Evolutionary conservation across 345 rosid species (phyloP).

Genomic region (Rhizophora mangle): DNA sequence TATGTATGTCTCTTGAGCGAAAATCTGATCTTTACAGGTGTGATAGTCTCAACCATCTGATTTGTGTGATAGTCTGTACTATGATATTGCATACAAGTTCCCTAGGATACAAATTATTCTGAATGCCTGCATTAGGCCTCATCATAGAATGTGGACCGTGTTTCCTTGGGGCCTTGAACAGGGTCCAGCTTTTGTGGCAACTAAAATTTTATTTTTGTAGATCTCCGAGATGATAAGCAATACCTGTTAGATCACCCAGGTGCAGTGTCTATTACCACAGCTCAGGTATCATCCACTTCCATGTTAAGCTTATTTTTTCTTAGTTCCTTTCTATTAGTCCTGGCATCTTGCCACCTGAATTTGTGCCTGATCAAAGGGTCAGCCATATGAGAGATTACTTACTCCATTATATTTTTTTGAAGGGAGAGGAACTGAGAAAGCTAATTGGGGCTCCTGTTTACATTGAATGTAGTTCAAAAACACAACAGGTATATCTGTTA

Average conservation of each 20-base stretch:
- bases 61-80: too few species aligned
- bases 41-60: too few species aligned
- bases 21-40: background rate
- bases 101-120: background rate
- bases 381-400: background rate
- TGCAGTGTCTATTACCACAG: slow-evolving; percentile 63
- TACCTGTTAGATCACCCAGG: slow-evolving; percentile 72
- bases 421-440: slow-evolving; percentile 87
- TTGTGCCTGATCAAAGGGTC: background rate
- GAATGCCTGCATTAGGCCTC: background rate
- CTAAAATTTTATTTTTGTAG: slow-evolving; percentile 36
- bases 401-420: background rate
- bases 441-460: slow-evolving; percentile 70
- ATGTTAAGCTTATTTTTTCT: background rate
- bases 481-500: slow-evolving; percentile 58
- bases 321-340: background rate
- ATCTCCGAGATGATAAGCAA: slow-evolving; percentile 78
- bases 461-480: slow-evolving; percentile 82
- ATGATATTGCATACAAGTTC: background rate
- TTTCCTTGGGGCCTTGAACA: background rate
- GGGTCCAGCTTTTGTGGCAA: background rate
- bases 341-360: background rate
- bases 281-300: slow-evolving; percentile 48
- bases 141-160: background rate
- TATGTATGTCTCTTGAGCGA: background rate